Percentiles rank a stretch among this genome's conserved stretches.
Conservation (phyloP, 257 asterid species). For the Gardenia jasminoides region DNA sequence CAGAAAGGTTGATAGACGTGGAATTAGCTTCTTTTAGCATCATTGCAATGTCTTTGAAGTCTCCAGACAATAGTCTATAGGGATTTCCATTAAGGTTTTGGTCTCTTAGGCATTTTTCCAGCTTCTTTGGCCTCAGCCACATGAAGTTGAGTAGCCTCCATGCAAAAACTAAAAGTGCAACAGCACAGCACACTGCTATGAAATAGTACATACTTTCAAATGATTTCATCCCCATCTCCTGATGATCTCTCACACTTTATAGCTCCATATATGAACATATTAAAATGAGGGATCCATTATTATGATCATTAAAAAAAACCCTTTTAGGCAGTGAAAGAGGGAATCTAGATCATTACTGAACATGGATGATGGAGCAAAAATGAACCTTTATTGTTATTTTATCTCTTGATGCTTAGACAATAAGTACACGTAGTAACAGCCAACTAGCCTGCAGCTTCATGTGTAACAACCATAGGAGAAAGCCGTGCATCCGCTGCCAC, state of each 20-base stretch:
- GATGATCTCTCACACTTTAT: not conserved
- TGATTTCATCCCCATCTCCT: not conserved
- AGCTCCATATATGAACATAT: not conserved
- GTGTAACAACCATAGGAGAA: not conserved
- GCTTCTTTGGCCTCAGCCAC: slow-evolving; percentile 24
- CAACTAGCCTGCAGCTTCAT: slow-evolving; percentile 4
- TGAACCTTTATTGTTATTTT: not conserved
- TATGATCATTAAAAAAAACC: too few relatives aligned
- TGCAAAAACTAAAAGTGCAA: slow-evolving; percentile 5
- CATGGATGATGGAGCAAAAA: not conserved
- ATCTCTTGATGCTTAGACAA: not conserved
- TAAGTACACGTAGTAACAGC: not conserved
- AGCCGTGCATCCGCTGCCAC: not conserved
- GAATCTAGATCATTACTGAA: not conserved
- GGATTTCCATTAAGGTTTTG: slow-evolving; percentile 27
- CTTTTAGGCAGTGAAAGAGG: not conserved
- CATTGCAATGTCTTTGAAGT: slow-evolving; percentile 13
- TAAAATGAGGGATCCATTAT: not conserved
- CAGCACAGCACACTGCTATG: not conserved
- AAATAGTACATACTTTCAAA: not conserved
- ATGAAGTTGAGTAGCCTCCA: slow-evolving; percentile 11
- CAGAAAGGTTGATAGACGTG: slow-evolving; percentile 23
- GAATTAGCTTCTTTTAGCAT: slow-evolving; percentile 22
- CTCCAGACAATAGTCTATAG: slow-evolving; percentile 21
- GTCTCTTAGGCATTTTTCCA: slow-evolving; percentile 24